phyloP scores from a whole-genome alignment of 164 flowering plant species.

The Berberis vulgaris region DNA sequence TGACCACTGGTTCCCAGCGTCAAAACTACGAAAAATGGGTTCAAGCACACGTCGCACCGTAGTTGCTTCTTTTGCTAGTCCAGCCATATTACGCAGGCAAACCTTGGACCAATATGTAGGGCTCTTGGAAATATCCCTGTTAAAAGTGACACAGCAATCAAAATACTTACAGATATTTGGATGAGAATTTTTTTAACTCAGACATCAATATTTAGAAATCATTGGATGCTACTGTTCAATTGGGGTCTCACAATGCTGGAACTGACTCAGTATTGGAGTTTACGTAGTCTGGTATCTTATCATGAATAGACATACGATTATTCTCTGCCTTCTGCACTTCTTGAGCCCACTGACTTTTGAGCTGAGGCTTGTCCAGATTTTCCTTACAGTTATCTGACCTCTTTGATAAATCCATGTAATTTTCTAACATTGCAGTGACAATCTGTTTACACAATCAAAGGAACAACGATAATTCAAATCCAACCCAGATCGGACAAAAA shows the following conservation, averaged over 20 bases:
- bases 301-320: slow-evolving; percentile 17
- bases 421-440: slow-evolving; percentile 64
- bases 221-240: not conserved
- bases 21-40: slow-evolving; percentile 67
- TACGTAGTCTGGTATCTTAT: slow-evolving; percentile 16
- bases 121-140: slow-evolving; percentile 51
- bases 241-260: slow-evolving; percentile 31
- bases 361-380: slow-evolving; percentile 13
- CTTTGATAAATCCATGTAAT: slow-evolving; percentile 36
- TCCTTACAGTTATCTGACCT: slow-evolving; percentile 20
- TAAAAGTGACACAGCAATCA: slow-evolving; percentile 3
- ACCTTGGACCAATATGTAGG: slow-evolving; percentile 81
- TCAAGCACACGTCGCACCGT: slow-evolving; percentile 81
- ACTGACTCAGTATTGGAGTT: slow-evolving; percentile 25
- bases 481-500: not conserved
- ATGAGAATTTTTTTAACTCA: not conserved
- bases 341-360: slow-evolving; percentile 28
- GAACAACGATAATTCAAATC: not conserved
- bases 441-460: slow-evolving; percentile 35
- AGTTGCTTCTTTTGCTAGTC: slow-evolving; percentile 67
- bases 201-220: slow-evolving; percentile 1
- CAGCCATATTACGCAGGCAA: slow-evolving; percentile 71
- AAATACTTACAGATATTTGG: not conserved
- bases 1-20: slow-evolving; percentile 66
- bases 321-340: slow-evolving; percentile 28